Conservation (phyloP, 495 filamentous ascomycete genomes). For the Penicillium daleae region DNA sequence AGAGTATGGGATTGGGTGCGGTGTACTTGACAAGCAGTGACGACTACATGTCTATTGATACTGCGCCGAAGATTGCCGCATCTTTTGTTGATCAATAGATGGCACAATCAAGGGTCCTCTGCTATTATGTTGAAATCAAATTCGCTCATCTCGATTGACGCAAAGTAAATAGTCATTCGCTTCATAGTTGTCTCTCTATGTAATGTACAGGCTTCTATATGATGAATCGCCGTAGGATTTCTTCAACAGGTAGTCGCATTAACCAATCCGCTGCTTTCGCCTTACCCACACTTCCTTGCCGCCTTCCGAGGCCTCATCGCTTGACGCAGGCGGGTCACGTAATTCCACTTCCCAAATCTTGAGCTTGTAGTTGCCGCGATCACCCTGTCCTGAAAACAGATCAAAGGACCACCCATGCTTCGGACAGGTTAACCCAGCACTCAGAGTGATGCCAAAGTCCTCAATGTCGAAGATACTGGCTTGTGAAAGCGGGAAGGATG, state of each 20-base stretch:
- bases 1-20: conserved; percentile 29
- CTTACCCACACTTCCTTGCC: conserved; percentile 62
- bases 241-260: neutral
- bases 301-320: conserved; percentile 9
- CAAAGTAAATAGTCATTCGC: no score
- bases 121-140: no score
- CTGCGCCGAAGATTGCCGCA: conserved; percentile 20
- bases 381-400: conserved; percentile 56
- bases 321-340: conserved; percentile 34
- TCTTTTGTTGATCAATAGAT: conserved; percentile 11
- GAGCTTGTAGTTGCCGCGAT: conserved; percentile 61
- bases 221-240: neutral
- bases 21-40: conserved; percentile 24
- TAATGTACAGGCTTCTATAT: neutral
- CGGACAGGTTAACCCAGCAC: conserved; percentile 59
- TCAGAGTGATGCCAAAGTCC: conserved; percentile 56
- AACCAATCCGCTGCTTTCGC: conserved; percentile 45
- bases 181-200: neutral
- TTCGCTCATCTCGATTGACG: no score
- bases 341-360: conserved; percentile 63
- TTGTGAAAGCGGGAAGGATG: conserved; percentile 58
- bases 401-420: conserved; percentile 68
- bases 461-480: conserved; percentile 64
- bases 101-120: neutral
- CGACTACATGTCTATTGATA: conserved; percentile 19